Evolutionary conservation across 768 basidiomycete species (phyloP).

Genomic region (Rhodotorula paludigena): DNA sequence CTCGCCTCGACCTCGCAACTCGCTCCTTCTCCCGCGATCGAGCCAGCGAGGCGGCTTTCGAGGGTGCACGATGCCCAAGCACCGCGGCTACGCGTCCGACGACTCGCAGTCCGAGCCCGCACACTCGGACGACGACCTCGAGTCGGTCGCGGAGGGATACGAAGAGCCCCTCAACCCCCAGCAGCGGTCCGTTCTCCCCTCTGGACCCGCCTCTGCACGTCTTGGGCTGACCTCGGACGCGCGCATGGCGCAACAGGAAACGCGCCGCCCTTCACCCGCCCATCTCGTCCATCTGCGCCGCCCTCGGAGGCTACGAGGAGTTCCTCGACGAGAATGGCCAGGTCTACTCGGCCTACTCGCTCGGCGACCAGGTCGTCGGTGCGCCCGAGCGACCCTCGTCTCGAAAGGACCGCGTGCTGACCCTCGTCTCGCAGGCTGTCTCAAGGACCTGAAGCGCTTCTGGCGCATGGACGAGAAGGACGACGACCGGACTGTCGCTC

Average conservation of each 20-base stretch:
- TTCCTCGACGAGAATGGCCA: slow-evolving; percentile 33
- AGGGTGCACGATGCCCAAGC: not conserved
- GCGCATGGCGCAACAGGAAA: slow-evolving; percentile 5
- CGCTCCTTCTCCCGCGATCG: not conserved
- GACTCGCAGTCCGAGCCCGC: slow-evolving; percentile 7
- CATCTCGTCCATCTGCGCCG: slow-evolving; percentile 36
- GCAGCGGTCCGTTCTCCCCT: slow-evolving; percentile 22
- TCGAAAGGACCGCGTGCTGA: not conserved
- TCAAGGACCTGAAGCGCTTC: slow-evolving; percentile 89
- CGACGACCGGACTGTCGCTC: slow-evolving; percentile 90
- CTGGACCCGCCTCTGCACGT: no score
- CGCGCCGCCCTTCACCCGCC: slow-evolving; percentile 33
- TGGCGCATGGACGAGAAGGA: slow-evolving; percentile 97
- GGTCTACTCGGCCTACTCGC: slow-evolving; percentile 32
- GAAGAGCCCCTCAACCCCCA: slow-evolving; percentile 7
- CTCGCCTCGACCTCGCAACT: not conserved
- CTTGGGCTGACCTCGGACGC: not conserved
- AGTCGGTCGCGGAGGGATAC: not conserved
- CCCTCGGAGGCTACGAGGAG: slow-evolving; percentile 39
- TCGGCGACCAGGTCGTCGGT: slow-evolving; percentile 41
- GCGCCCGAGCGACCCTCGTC: not conserved
- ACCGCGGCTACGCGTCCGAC: slow-evolving; percentile 30
- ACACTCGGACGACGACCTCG: not conserved
- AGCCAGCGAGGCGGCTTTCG: not conserved
- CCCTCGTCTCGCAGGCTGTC: slow-evolving; percentile 55